Evolutionary conservation across 441 rosid species (phyloP).

Genomic region (Mallotus japonicus): DNA sequence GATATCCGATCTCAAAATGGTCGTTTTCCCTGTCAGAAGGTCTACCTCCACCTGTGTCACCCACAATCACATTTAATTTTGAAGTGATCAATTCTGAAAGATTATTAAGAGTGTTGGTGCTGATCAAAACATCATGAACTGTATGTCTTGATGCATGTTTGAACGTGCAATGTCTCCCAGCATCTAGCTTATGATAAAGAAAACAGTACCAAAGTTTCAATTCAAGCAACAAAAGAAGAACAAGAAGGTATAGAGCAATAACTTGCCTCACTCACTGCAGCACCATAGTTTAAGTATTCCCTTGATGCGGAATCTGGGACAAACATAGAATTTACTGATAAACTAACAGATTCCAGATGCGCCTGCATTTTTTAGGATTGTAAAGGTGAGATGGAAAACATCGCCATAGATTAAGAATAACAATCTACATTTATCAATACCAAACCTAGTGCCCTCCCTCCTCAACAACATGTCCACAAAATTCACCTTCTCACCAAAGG

Average conservation of each 20-base stretch:
- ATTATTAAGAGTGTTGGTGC: not conserved
- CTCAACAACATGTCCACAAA: not conserved
- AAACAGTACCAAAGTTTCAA: not conserved
- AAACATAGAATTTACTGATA: conserved; percentile 52
- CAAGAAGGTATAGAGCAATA: not conserved
- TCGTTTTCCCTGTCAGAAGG: conserved; percentile 75
- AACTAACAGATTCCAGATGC: conserved; percentile 41
- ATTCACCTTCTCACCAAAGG: not conserved
- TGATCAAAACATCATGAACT: not conserved
- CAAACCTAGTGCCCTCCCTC: not conserved
- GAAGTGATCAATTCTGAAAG: not conserved
- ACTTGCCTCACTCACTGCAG: conserved; percentile 89
- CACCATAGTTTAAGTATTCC: conserved; percentile 74
- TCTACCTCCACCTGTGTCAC: conserved; percentile 72
- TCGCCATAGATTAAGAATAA: not conserved
- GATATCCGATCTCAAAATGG: conserved; percentile 66
- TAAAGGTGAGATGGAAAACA: conserved; percentile 12
- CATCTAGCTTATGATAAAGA: not conserved
- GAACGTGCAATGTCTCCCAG: not conserved
- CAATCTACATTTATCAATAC: not conserved
- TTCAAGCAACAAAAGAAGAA: not conserved
- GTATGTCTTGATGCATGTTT: too few species aligned
- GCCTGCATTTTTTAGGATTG: conserved; percentile 49
- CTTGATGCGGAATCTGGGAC: conserved; percentile 43
- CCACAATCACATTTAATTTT: conserved; percentile 13